Conservation (phyloP, 768 basidiomycete species). For the Hygrophorus pudorinus region DNA sequence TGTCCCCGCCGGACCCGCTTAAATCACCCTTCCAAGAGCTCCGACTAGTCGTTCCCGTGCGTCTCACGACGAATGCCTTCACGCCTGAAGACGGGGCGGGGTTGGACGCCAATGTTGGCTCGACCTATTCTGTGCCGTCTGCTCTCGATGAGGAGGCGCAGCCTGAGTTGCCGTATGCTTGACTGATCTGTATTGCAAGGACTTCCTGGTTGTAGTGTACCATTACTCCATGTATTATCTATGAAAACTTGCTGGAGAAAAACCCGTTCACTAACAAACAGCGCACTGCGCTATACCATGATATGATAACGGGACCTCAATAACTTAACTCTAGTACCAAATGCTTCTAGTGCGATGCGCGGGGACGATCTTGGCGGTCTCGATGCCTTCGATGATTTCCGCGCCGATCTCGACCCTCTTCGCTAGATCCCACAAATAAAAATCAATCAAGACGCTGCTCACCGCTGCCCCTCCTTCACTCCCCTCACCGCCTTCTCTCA, state of each 20-base stretch:
- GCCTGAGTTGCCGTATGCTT: too few relatives aligned
- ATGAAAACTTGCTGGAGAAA: too few relatives aligned
- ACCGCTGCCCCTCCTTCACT: slow-evolving; percentile 15
- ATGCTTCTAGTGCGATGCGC: slow-evolving; percentile 75
- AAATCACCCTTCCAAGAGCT: slow-evolving; percentile 50
- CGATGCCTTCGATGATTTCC: slow-evolving; percentile 48
- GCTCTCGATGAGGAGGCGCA: too few relatives aligned
- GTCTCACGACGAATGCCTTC: slow-evolving; percentile 56
- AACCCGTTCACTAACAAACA: too few relatives aligned
- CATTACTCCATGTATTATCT: too few relatives aligned
- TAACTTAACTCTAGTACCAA: slow-evolving; percentile 50
- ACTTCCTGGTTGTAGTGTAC: too few relatives aligned
- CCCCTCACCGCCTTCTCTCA: slow-evolving; percentile 17
- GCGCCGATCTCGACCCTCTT: slow-evolving; percentile 61
- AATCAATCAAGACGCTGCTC: slow-evolving; percentile 80
- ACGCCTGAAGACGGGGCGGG: slow-evolving; percentile 17
- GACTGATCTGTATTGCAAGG: too few relatives aligned
- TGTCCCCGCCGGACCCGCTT: slow-evolving; percentile 44
- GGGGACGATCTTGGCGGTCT: slow-evolving; percentile 49
- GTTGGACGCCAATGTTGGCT: too few relatives aligned
- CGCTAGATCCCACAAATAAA: slow-evolving; percentile 85
- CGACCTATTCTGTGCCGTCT: too few relatives aligned
- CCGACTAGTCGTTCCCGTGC: slow-evolving; percentile 52
- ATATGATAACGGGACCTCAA: too few relatives aligned
- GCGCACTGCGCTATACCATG: too few relatives aligned